Base-by-base conservation (phyloP, 805 yeast species). In the Teunomyces lycoperdinae region DNA sequence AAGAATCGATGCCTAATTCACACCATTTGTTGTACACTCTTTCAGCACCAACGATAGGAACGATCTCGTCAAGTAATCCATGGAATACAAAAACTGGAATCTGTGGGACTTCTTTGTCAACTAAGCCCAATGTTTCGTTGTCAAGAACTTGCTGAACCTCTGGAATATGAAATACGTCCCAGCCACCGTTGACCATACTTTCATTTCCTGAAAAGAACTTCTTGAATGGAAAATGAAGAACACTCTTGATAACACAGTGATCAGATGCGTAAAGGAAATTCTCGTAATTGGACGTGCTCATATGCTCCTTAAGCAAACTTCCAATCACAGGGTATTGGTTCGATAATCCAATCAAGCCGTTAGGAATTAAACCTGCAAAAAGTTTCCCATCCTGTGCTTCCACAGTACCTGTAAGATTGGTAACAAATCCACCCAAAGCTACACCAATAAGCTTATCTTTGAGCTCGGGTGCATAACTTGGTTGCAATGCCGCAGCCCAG, bases 401-500 rank as follows among this genome's bases (percentile, higher is more conserved):
- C 3, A 62, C 60, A 1, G 66, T 57, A 10, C 55, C 60, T 3
- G 69, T 64, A 13, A 70, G 53, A 43, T 70, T 67, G 14, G 68
- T 60, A 11, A 63, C 67, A 56, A 66, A 59, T 4, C 74, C 74
- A 10, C 74, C 74, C 28, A 68, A 14, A 1, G 70, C 68, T 10
- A 58, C 70, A n/a, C 74, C 76, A 52, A 59, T 46, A 47, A 60
- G 10, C 52, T 46, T 44, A 27, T 42, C 29, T 55, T 50, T 26
- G 27, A 57, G 52, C 17, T 71, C 74, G 1, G 69, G 67, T 2
- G 74, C 74, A 49, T 70, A 70, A 1, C 49, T 42, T 10, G 73
- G 73, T 47, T 66, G 72, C 31, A 67, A 51, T 6, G 65, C 58
- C 3, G 69, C 64, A 10, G 73, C 73, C 75, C 75, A 71, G 4